Base-by-base conservation (phyloP, 305 asterid genomes). In the Fraxinus velutina region DNA sequence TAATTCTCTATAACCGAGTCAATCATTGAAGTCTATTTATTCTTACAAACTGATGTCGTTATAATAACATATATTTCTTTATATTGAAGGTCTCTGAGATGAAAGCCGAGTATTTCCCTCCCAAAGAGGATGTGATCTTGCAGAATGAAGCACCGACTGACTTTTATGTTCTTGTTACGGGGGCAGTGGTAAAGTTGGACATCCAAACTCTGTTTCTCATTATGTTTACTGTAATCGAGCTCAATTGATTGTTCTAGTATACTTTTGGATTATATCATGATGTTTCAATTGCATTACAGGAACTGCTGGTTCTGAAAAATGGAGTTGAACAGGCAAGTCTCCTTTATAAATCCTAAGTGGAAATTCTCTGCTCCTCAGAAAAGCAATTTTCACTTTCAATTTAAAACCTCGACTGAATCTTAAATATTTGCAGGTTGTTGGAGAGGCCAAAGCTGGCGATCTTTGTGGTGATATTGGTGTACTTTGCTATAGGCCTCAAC, bases 111-210 rank as follows among this genome's bases (percentile, higher is more conserved):
- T 94, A 92, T 86, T 94, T 90, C 79, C 97, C 98, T 83, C 97
- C 98, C 50, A 92, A 91, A 55, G 98, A 94, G 86, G 98, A 94
- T 64, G 93, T 94, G 34, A 89, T 94, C 88, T 83, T 94, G 88
- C 97, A 94, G 85, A 94, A 94, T 32, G 98, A 94, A 90, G 97
- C 97, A 64, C 97, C 97, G 12, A 92, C 95, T 0, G 98, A 94
- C 80, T 90, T 92, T 39, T 94, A 94, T 79, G 88, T 94, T 83
- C 94, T 94, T 79, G 97, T 88, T 15, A 64, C 92, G 0, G 98
- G 98, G 75, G 93, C 93, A 74, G 96, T 90, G 97, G 98, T 94
- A 92, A 82, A 27, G 17, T 60, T 80, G 19, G 19, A 27, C 37
- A 66, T 29, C 34, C 37, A 4, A 24, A 74, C 73, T 15, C 37